These are phyloP conservation scores for Phlebiopsis gigantea DNA, from an alignment of 768 basidiomycete species.

Conservation along the genomic window DNA sequence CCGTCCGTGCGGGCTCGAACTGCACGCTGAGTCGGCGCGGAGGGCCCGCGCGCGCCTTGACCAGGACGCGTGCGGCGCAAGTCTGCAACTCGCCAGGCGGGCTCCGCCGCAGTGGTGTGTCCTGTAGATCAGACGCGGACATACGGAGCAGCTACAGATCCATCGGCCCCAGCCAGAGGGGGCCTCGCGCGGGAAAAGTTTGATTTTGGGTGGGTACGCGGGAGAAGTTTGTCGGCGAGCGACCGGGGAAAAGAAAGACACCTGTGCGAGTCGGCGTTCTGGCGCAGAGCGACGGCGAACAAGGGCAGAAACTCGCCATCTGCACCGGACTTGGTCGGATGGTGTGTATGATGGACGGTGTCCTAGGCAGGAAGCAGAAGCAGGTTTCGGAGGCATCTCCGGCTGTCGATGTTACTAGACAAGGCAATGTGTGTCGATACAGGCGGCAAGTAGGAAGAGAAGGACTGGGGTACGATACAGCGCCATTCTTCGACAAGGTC, in stretches of 20 bases:
- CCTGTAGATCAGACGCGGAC: slow-evolving; percentile 8
- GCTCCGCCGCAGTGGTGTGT: not conserved
- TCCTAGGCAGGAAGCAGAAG: not conserved
- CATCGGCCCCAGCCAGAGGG: not conserved
- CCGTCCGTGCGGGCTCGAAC: not conserved
- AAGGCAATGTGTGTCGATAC: too few species aligned
- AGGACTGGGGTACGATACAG: not conserved
- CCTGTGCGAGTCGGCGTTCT: not conserved
- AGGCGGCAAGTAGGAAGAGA: not conserved
- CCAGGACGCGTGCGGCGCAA: slow-evolving; percentile 1
- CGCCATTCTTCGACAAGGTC: not conserved
- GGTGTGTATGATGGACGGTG: not conserved
- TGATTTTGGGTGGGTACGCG: not conserved
- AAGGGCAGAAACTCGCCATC: not conserved
- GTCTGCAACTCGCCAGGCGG: not conserved
- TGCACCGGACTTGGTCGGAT: not conserved
- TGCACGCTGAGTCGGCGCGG: not conserved
- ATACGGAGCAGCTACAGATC: slow-evolving; percentile 7
- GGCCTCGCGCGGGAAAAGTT: not conserved
- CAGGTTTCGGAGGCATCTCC: too few species aligned
- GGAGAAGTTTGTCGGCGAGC: not conserved
- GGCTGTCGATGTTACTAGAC: too few species aligned
- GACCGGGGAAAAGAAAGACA: not conserved
- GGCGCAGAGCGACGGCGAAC: not conserved
- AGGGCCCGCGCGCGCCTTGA: not conserved